These are phyloP conservation scores for Colletotrichum navitas DNA, from an alignment of 2,329 filamentous ascomycete genomes.

Conservation along the genomic window DNA sequence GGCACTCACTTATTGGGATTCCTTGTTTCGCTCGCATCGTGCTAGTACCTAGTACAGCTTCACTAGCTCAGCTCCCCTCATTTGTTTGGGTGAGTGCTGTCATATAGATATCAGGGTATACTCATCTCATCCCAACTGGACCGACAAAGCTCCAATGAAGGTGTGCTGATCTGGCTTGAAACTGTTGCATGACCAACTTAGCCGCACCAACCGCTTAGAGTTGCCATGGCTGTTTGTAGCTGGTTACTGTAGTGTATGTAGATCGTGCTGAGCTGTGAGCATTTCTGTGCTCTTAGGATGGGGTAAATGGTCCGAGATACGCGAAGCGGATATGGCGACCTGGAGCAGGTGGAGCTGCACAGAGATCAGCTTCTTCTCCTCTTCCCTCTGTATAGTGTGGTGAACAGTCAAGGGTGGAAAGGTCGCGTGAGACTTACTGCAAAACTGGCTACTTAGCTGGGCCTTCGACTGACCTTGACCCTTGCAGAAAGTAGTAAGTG, in stretches of 20 bases:
- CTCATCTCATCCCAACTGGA: conserved; percentile 7
- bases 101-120: background rate
- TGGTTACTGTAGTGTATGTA: background rate
- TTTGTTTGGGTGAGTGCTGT: background rate
- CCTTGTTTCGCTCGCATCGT: conserved; percentile 4
- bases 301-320: too few relatives aligned
- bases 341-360: too few relatives aligned
- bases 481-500: background rate
- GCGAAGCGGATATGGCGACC: too few relatives aligned
- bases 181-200: conserved; percentile 42
- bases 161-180: conserved; percentile 26
- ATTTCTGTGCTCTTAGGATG: background rate
- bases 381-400: too few relatives aligned
- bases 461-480: background rate
- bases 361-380: too few relatives aligned
- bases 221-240: conserved; percentile 10
- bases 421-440: too few relatives aligned
- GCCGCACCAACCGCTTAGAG: conserved; percentile 42
- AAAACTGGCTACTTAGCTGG: background rate
- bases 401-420: too few relatives aligned
- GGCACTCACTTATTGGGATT: conserved; percentile 5
- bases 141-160: conserved; percentile 36
- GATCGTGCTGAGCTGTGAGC: background rate
- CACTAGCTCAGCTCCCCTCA: background rate
- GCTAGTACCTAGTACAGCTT: conserved; percentile 1